Base-by-base conservation (phyloP, 2,329 filamentous ascomycete species). In the Penicillium brevicompactum region DNA sequence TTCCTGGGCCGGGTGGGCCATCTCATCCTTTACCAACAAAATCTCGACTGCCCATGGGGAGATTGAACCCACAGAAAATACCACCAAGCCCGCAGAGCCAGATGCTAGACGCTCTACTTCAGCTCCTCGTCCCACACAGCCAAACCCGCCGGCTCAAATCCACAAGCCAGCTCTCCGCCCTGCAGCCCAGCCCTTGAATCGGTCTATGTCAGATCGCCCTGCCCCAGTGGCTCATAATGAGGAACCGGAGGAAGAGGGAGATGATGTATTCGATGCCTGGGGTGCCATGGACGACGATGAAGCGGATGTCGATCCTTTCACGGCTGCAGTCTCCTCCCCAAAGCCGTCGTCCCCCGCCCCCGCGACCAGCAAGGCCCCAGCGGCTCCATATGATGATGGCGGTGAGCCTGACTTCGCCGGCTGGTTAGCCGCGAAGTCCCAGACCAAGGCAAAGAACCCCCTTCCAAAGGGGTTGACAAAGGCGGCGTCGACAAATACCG, bases 11-110 rank as follows among this genome's bases (percentile, higher is more conserved):
- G 94, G 94, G 11, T 99, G 94, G 94, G 94, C 94, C 1, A 97
- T 99, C 51, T 97, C 94, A 0, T 97, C 92, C 1, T 99, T 99
- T 70, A 97, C 94, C 2, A 97, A 97, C 75, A 97, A 96, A 67
- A 73, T 97, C 11, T 87, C 91, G 1, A 77, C 89, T 0, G 92
- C 91, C 0, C 89, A 89, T 8, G 94, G 94, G 16, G 89, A 97
- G 54, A 99, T 99, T 60, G 82, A 93, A 68, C 77, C 85, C 11
- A 76, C 81, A 16, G 74, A 79, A 50, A 81, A 81, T 57, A 77
- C 76, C 34, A 71, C 75, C 2, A 67, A 78, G 3, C 67, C 75
- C 0, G 68, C 77, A 11, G 74, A 81, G 18, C 74, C 75, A 13
- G 77, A 78, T 27, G 58, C 66, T 43, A 51, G 63, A 24, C 77